A percentile compares a stretch with the other conserved stretches of the same genome.
Evolutionary conservation across 2,329 filamentous ascomycete genomes (phyloP).

Genomic region (Aspergillus puulaauensis): DNA sequence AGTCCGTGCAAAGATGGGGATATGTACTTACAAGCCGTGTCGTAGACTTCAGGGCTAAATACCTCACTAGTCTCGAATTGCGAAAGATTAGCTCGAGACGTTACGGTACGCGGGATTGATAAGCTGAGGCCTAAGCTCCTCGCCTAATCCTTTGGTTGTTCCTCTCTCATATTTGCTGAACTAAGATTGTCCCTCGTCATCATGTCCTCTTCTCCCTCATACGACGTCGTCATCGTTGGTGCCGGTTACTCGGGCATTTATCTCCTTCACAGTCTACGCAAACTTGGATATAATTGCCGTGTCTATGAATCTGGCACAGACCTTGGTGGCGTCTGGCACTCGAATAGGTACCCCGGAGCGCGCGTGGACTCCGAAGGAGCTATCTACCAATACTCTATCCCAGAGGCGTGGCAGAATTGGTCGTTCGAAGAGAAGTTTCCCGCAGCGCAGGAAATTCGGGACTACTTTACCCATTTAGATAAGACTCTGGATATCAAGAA

Average conservation of each 20-base stretch:
- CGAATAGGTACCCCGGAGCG: constrained; percentile 9
- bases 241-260: constrained; percentile 13
- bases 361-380: constrained; percentile 6
- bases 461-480: constrained; percentile 50
- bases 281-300: constrained; percentile 2
- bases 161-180: too few relatives aligned
- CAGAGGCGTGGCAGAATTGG: constrained; percentile 47
- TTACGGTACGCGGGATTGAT: too few relatives aligned
- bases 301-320: constrained; percentile 8
- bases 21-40: too few relatives aligned
- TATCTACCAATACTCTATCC: constrained; percentile 31
- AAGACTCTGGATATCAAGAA: constrained; percentile 44
- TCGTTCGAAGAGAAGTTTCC: constrained; percentile 38
- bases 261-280: constrained; percentile 9
- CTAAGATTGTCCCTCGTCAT: too few relatives aligned
- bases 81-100: too few relatives aligned
- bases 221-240: constrained; percentile 10
- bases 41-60: too few relatives aligned
- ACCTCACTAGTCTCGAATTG: too few relatives aligned
- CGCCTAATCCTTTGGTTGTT: too few relatives aligned
- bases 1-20: too few relatives aligned
- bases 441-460: constrained; percentile 36
- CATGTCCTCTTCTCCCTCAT: not conserved
- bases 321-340: constrained; percentile 11
- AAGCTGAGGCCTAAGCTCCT: too few relatives aligned